Evolutionary conservation across 345 rosid species (phyloP).

Genomic region (Rhodamnia argentea): DNA sequence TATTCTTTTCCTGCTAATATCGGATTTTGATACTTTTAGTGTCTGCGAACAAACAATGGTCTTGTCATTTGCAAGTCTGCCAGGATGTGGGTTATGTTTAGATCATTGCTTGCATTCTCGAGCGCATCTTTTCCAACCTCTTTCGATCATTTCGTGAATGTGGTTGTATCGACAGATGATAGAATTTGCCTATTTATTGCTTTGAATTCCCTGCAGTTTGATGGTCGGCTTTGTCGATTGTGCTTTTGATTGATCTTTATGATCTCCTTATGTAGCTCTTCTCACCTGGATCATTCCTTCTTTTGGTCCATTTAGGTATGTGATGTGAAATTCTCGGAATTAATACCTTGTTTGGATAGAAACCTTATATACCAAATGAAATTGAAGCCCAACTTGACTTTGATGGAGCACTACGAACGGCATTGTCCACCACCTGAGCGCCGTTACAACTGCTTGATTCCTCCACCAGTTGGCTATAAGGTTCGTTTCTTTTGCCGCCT

Average conservation of each 20-base stretch:
- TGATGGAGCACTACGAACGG: conserved; percentile 96
- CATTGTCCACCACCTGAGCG: conserved; percentile 88
- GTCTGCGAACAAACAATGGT: neutral
- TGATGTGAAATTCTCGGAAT: conserved; percentile 64
- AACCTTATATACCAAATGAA: conserved; percentile 72
- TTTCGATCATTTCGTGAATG: neutral
- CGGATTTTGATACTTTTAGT: neutral
- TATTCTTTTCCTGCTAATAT: neutral
- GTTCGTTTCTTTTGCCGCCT: conserved; percentile 21
- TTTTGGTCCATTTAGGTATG: conserved; percentile 39
- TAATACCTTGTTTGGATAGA: conserved; percentile 91
- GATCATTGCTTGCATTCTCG: neutral
- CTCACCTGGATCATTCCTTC: neutral
- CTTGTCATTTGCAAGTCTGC: neutral
- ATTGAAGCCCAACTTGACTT: conserved; percentile 58
- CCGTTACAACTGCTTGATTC: conserved; percentile 82
- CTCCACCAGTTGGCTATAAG: conserved; percentile 85
- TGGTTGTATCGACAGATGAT: neutral
- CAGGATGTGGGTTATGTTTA: neutral
- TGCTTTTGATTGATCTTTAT: neutral
- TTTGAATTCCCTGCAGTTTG: neutral
- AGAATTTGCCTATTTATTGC: neutral
- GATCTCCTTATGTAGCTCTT: neutral
- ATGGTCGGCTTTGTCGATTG: neutral
- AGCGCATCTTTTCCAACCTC: neutral